Evolutionary conservation across 257 asterid genomes (phyloP).

Genomic region (Nicotiana tabacum): DNA sequence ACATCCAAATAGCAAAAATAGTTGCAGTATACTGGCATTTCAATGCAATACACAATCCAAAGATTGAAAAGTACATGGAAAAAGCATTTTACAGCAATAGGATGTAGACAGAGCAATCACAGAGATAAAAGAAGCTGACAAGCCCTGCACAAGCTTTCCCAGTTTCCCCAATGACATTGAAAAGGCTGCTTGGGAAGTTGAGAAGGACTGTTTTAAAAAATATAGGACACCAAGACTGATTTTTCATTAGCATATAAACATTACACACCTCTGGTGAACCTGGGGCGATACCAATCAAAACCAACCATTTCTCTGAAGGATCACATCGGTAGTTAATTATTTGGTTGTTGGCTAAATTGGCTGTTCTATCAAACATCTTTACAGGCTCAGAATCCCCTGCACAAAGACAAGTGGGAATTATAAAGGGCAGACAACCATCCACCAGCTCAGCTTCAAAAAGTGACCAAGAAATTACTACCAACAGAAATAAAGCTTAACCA

Average conservation of each 20-base stretch:
- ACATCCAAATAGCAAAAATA: not conserved
- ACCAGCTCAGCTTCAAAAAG: not conserved
- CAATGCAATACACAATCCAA: not conserved
- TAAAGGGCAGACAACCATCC: not conserved
- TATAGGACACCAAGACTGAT: not conserved
- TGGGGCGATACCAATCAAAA: conserved; percentile 94
- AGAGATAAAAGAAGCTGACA: not conserved
- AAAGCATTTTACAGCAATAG: not conserved
- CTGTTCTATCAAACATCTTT: conserved; percentile 94
- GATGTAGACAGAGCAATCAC: not conserved
- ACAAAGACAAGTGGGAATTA: conserved; percentile 7
- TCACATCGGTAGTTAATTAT: conserved; percentile 92
- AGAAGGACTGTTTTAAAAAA: not conserved
- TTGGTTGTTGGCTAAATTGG: conserved; percentile 86
- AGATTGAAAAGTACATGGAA: not conserved
- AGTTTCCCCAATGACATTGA: not conserved
- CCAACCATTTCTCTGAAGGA: conserved; percentile 99
- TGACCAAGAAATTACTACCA: conserved; percentile 7
- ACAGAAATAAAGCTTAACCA: conserved; percentile 1
- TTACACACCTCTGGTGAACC: conserved; percentile 87
- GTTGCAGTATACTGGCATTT: not conserved
- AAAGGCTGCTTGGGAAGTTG: not conserved
- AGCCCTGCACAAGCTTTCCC: not conserved
- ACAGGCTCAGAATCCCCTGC: conserved; percentile 92
- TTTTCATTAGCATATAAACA: not conserved